A percentile compares a stretch with the other conserved stretches of the same genome.
These are phyloP conservation scores for Suhomyces bolitotheri DNA, from an alignment of 1,139 yeast species.

Conservation along the genomic window DNA sequence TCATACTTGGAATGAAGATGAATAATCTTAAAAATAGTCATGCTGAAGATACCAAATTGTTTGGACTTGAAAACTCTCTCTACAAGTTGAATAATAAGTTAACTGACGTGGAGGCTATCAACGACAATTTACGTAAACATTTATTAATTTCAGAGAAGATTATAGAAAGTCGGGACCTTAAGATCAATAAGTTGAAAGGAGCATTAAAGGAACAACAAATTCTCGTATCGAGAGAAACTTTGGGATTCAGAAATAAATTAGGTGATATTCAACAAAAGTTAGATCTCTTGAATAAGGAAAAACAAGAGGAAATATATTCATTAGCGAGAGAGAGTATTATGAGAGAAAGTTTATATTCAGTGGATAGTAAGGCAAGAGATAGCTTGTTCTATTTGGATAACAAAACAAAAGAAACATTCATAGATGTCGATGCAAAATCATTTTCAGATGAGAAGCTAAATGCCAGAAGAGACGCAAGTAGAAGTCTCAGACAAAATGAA, in stretches of 20 bases:
- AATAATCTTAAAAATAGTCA: constrained; percentile 32
- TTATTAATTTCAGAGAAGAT: constrained; percentile 55
- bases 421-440: constrained; percentile 15
- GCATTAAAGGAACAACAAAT: constrained; percentile 54
- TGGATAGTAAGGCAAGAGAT: constrained; percentile 18
- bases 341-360: constrained; percentile 20
- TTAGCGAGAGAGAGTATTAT: constrained; percentile 18
- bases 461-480: constrained; percentile 9
- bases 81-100: constrained; percentile 40
- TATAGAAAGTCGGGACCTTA: constrained; percentile 58
- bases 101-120: constrained; percentile 42
- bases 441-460: constrained; percentile 10
- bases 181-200: constrained; percentile 56
- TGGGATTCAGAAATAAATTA: constrained; percentile 54
- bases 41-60: constrained; percentile 51
- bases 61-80: constrained; percentile 40
- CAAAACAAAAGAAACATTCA: constrained; percentile 17
- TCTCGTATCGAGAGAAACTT: constrained; percentile 50
- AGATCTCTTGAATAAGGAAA: constrained; percentile 20
- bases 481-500: constrained; percentile 8
- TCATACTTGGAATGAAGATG: constrained; percentile 39
- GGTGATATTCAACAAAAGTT: constrained; percentile 45
- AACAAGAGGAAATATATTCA: constrained; percentile 19
- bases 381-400: constrained; percentile 19
- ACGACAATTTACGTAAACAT: constrained; percentile 42